phyloP scores from a whole-genome alignment of 805 yeast genomes.

The Komagataella phaffii region DNA sequence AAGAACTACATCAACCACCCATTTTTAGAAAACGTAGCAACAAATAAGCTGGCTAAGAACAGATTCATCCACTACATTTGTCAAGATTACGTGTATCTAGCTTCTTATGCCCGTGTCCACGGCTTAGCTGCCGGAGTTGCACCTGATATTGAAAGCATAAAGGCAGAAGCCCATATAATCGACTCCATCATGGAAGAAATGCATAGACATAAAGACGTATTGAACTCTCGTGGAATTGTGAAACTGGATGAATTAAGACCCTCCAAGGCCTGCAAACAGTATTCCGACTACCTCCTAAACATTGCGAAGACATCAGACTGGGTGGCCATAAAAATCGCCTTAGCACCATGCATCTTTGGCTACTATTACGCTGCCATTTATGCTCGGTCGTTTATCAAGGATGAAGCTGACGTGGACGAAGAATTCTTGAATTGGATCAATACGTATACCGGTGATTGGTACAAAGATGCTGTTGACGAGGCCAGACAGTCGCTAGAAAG shows the following conservation, averaged over 20 bases:
- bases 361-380: conserved; percentile 41
- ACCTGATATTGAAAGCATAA: conserved; percentile 35
- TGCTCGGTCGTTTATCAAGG: conserved; percentile 12
- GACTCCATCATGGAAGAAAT: conserved; percentile 41
- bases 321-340: conserved; percentile 51
- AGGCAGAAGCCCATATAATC: conserved; percentile 36
- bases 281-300: conserved; percentile 44
- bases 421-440: conserved; percentile 41
- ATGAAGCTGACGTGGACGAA: conserved; percentile 14
- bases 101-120: conserved; percentile 57
- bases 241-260: conserved; percentile 33
- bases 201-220: conserved; percentile 36
- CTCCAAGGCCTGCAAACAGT: conserved; percentile 43
- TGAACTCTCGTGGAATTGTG: conserved; percentile 27
- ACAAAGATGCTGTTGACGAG: conserved; percentile 31
- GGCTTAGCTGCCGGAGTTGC: conserved; percentile 51
- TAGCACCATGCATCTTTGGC: conserved; percentile 69
- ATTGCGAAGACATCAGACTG: conserved; percentile 45
- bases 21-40: conserved; percentile 42
- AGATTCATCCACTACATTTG: conserved; percentile 31
- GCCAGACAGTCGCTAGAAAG: conserved; percentile 38
- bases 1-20: conserved; percentile 42
- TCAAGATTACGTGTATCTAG: conserved; percentile 59
- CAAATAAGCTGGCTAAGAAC: conserved; percentile 31
- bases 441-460: conserved; percentile 50